Evolutionary conservation across 2,329 filamentous ascomycete genomes (phyloP).

Genomic region (Xylaria multiplex): DNA sequence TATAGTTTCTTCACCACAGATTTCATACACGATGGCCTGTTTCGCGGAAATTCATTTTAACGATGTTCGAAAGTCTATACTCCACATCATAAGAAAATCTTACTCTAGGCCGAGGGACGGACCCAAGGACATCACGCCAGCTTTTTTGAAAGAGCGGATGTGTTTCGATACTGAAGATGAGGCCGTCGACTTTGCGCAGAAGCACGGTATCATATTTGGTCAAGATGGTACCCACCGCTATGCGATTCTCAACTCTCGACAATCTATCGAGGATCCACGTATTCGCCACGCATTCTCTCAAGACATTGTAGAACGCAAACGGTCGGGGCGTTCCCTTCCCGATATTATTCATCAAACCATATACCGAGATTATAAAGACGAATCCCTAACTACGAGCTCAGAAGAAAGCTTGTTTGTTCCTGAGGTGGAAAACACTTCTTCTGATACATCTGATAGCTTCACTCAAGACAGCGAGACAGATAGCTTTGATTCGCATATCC

Average conservation of each 20-base stretch:
- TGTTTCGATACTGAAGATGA: conserved; percentile 74
- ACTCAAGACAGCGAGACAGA: conserved; percentile 32
- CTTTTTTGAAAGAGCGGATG: conserved; percentile 66
- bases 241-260: conserved; percentile 57
- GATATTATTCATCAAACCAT: conserved; percentile 67
- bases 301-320: conserved; percentile 68
- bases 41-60: conserved; percentile 75
- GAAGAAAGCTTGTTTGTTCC: conserved; percentile 47
- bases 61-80: conserved; percentile 66
- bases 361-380: conserved; percentile 48
- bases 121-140: conserved; percentile 68
- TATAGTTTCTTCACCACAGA: conserved; percentile 64
- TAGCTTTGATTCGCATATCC: conserved; percentile 21
- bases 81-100: conserved; percentile 64
- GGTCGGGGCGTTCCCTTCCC: conserved; percentile 61
- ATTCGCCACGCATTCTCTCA: conserved; percentile 67
- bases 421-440: conserved; percentile 30
- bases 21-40: conserved; percentile 76
- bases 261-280: conserved; percentile 59
- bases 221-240: conserved; percentile 53
- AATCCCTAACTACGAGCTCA: conserved; percentile 9
- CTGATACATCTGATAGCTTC: conserved; percentile 9
- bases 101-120: conserved; percentile 67
- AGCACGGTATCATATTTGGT: conserved; percentile 65
- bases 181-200: conserved; percentile 70